A percentile compares a stretch with the other conserved stretches of the same genome.
Conservation (phyloP, 768 basidiomycete genomes). For the Mrakia gelida region DNA sequence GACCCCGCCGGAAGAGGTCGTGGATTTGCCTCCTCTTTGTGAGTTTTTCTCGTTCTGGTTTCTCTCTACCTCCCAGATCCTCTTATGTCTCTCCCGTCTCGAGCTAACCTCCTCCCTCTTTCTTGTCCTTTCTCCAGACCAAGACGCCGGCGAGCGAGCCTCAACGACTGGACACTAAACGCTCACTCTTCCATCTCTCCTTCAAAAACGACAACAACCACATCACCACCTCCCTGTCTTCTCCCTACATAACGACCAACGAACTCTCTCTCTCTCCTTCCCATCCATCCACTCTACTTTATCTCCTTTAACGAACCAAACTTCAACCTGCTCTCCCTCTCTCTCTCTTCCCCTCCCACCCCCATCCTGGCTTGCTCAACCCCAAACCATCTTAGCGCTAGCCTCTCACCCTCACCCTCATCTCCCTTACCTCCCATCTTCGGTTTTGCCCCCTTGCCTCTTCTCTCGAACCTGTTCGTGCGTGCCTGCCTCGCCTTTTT, state of each 20-base stretch:
- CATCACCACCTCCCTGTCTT: background rate
- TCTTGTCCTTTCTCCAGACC: background rate
- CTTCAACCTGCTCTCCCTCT: no score
- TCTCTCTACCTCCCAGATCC: background rate
- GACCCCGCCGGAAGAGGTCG: conserved; percentile 7
- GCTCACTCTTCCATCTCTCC: background rate
- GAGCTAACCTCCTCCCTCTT: background rate
- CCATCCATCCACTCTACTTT: no score
- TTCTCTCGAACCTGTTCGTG: no score
- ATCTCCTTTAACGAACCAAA: no score
- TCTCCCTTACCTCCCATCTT: no score
- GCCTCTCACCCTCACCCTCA: no score
- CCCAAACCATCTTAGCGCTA: no score
- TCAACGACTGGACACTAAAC: background rate
- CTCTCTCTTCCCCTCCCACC: no score
- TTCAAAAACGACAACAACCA: no score
- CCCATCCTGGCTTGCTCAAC: no score
- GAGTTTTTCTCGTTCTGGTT: background rate
- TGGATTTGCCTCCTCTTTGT: conserved; percentile 30
- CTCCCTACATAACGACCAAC: background rate
- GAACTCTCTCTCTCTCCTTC: background rate
- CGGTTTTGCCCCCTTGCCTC: no score
- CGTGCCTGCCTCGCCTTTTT: no score
- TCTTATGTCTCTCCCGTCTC: background rate
- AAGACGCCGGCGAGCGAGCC: conserved; percentile 1